phyloP scores from a whole-genome alignment of 148 eudicot species.

The Polygonum maritimum region DNA sequence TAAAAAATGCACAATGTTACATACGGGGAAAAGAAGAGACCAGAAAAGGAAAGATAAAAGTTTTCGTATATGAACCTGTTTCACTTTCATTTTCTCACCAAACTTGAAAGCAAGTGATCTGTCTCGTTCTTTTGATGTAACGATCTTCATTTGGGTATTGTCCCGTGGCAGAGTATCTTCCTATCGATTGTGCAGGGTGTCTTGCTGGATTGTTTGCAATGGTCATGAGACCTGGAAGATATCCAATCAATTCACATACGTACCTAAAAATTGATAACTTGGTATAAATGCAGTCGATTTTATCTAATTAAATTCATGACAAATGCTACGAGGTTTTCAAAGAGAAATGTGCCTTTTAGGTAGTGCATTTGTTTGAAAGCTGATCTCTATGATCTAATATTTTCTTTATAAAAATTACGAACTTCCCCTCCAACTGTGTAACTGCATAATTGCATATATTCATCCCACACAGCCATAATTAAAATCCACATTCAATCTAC shows the following conservation, averaged over 20 bases:
- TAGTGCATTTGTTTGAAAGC: too few relatives aligned
- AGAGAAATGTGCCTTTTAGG: not conserved
- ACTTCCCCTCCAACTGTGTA: too few relatives aligned
- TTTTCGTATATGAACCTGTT: not conserved
- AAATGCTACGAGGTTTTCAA: not conserved
- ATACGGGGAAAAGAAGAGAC: not conserved
- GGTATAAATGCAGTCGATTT: not conserved
- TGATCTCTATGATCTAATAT: too few relatives aligned
- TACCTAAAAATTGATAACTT: not conserved
- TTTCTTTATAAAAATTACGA: too few relatives aligned
- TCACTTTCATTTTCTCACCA: not conserved
- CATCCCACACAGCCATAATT: too few relatives aligned
- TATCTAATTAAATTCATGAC: not conserved
- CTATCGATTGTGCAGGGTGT: not conserved
- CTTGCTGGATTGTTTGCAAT: not conserved
- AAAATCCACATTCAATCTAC: too few relatives aligned
- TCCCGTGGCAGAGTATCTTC: not conserved
- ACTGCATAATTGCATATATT: too few relatives aligned
- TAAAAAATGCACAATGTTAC: not conserved
- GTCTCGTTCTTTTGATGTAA: not conserved
- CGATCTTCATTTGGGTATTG: not conserved
- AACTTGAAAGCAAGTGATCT: not conserved
- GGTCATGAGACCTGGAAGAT: not conserved
- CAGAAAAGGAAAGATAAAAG: not conserved
- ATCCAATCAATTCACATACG: not conserved